Conservation (phyloP, 2,329 filamentous ascomycete genomes). For the Raffaelea arxii region DNA sequence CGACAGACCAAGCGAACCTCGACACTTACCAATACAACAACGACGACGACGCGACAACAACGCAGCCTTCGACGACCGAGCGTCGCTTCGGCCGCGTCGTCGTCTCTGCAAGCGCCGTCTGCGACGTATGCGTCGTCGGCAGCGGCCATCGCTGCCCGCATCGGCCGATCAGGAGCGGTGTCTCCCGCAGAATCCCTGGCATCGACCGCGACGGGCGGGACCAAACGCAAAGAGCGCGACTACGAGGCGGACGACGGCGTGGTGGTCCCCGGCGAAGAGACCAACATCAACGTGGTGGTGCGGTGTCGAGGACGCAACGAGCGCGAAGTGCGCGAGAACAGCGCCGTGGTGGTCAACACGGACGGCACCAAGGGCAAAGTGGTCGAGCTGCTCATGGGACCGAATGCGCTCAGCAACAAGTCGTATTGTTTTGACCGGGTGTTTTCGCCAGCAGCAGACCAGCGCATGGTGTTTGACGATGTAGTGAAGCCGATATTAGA, state of each 20-base stretch:
- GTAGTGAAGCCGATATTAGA: slow-evolving; percentile 88
- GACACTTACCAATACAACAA: no score
- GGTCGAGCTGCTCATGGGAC: slow-evolving; percentile 84
- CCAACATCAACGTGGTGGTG: slow-evolving; percentile 96
- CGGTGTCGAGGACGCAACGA: slow-evolving; percentile 88
- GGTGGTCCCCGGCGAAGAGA: slow-evolving; percentile 54
- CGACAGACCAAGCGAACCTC: slow-evolving; percentile 17
- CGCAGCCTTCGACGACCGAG: no score
- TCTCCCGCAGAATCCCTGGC: slow-evolving; percentile 65
- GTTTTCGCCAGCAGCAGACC: slow-evolving; percentile 89
- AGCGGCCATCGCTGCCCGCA: slow-evolving; percentile 9
- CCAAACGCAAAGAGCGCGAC: slow-evolving; percentile 81
- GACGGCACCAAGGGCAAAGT: slow-evolving; percentile 79
- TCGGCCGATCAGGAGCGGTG: slow-evolving; percentile 35
- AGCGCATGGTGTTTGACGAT: slow-evolving; percentile 89
- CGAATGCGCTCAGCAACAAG: slow-evolving; percentile 88
- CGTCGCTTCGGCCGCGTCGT: slow-evolving; percentile 10
- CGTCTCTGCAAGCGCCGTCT: slow-evolving; percentile 8
- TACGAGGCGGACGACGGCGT: slow-evolving; percentile 54
- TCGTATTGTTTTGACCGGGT: slow-evolving; percentile 96
- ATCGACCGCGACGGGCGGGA: slow-evolving; percentile 47
- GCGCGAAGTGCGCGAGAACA: slow-evolving; percentile 88
- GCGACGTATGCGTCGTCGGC: slow-evolving; percentile 7
- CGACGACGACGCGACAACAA: no score
- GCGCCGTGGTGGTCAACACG: slow-evolving; percentile 79